Base-by-base conservation (phyloP, 1,284 basidiomycete genomes). In the Acaromyces ingoldii region DNA sequence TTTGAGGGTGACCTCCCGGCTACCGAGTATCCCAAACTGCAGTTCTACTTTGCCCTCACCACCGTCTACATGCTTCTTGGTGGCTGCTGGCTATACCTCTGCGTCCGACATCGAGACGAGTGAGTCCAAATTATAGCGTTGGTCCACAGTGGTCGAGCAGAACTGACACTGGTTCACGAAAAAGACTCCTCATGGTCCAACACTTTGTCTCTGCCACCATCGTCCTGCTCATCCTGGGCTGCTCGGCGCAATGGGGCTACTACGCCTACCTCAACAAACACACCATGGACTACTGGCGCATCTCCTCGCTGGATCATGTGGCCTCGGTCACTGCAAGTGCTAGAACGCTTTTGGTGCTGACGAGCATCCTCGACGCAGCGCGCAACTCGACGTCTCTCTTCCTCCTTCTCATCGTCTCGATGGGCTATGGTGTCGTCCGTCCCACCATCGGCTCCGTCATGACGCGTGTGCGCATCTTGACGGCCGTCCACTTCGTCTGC, bases 11-110 rank as follows among this genome's bases (percentile, higher is more conserved):
- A 89, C 74, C 81, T 99, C 17, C 84, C 93, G 3, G 91, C 92
- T 3, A 83, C 88, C 2, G 93, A 99, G 75, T 95, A 96, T 75
- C 93, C 93, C n/a, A 99, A 98, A 83, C 88, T 97, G 69, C 86
- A 92, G 89, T 96, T 97, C 77, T 97, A 97, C 78, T 83, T 88
- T 49, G 75, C 78, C 21, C 84, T 97, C 81, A 87, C 88, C 67
- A 69, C 90, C 30, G 78, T 87, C 15, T 97, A 96, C 75, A 70
- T 81, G 43, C 72, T 80, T 0, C 78, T 92, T 41, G 89, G 82
- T 15, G 77, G 77, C 7, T 82, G 78, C 0, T 99, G 93, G 93
- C 87, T 82, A 9, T 87, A 84, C 79, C 78, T 92, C 29, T 96
- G 90, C 74, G 87, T 85, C 74, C 83, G 82, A 64, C 85, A 95